Conservation (phyloP, 2,329 filamentous ascomycete genomes). For the Colletotrichum graminicola region DNA sequence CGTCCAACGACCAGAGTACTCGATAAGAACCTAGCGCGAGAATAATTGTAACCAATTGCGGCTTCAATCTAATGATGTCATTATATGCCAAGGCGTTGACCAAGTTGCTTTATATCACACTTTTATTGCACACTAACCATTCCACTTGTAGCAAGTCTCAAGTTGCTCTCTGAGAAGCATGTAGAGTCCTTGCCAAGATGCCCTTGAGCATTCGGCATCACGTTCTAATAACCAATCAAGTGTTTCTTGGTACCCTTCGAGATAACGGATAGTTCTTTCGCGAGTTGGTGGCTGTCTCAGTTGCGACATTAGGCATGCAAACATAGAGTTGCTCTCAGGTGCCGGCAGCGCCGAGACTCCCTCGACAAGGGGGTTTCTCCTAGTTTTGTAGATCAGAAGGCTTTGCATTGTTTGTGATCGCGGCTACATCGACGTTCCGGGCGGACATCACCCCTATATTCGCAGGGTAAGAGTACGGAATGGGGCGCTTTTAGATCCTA, state of each 20-base stretch:
- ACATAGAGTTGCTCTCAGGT: background rate
- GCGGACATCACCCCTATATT: background rate
- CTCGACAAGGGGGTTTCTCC: background rate
- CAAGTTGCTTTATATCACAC: background rate
- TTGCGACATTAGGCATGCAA: conserved; percentile 11
- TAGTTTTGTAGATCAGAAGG: background rate
- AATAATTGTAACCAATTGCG: background rate
- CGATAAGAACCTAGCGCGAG: background rate
- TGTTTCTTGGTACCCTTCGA: background rate
- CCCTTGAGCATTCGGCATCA: background rate
- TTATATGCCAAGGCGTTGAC: background rate
- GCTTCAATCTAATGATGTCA: background rate
- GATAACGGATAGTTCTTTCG: background rate
- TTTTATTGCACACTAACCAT: background rate
- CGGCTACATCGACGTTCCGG: background rate
- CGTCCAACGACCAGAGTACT: background rate
- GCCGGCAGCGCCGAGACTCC: background rate
- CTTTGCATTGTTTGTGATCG: background rate
- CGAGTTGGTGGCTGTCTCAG: conserved; percentile 1
- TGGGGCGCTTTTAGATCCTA: background rate
- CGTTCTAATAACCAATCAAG: background rate
- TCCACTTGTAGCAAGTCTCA: background rate
- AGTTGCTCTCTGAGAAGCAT: background rate
- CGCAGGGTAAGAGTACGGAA: background rate
- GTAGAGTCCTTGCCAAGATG: background rate